Percentiles rank a stretch among this genome's conserved stretches.
Evolutionary conservation across 805 yeast genomes (phyloP).

Genomic region (Myxozyma kluyveri): DNA sequence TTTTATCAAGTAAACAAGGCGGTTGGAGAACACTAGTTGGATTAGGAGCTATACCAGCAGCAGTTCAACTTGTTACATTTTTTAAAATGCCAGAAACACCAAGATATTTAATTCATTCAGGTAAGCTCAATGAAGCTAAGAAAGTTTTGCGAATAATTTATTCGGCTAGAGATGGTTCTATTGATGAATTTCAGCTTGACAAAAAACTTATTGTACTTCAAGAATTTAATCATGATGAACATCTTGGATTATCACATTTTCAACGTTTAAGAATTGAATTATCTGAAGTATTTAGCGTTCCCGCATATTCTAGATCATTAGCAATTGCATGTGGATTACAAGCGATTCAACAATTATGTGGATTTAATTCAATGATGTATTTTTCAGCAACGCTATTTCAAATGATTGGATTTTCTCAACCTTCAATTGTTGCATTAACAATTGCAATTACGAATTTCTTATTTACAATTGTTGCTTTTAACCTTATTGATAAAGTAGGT

Average conservation of each 20-base stretch:
- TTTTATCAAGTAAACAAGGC: conserved; percentile 62
- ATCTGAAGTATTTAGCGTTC: conserved; percentile 37
- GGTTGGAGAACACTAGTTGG: conserved; percentile 97
- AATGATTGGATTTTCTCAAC: conserved; percentile 80
- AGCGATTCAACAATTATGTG: conserved; percentile 95
- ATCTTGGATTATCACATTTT: conserved; percentile 22
- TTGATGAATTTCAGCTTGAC: conserved; percentile 61
- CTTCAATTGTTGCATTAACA: conserved; percentile 92
- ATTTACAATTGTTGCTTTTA: conserved; percentile 80
- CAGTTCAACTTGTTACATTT: conserved; percentile 72
- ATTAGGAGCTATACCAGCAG: conserved; percentile 82
- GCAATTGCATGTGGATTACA: conserved; percentile 89
- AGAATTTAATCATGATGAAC: conserved; percentile 39
- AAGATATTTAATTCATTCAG: conserved; percentile 74
- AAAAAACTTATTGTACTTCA: conserved; percentile 59
- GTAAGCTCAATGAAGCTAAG: conserved; percentile 62
- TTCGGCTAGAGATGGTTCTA: conserved; percentile 40
- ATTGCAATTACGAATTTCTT: conserved; percentile 92
- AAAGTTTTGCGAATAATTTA: conserved; percentile 64
- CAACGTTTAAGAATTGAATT: conserved; percentile 34
- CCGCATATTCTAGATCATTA: conserved; percentile 79
- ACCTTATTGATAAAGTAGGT: conserved; percentile 82
- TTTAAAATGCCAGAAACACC: conserved; percentile 94
- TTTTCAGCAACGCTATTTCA: conserved; percentile 90
- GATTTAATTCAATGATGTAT: conserved; percentile 94